phyloP scores from a whole-genome alignment of 257 asterid species.

The Petunia axillaris region DNA sequence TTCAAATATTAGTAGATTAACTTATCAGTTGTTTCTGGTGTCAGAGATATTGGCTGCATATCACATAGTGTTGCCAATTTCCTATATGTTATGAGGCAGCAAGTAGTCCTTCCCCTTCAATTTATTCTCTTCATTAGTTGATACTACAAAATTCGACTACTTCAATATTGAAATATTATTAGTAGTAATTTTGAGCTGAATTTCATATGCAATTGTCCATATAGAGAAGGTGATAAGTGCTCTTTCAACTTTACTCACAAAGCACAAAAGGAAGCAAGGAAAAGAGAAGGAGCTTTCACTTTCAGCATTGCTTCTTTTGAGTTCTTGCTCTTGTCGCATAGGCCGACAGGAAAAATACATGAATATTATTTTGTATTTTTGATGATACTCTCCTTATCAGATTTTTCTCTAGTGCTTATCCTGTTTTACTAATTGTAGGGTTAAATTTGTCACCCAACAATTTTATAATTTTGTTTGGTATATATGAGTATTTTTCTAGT shows the following conservation, averaged over 20 bases:
- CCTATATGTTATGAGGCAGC: not conserved
- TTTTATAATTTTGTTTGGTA: no score
- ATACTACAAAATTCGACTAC: not conserved
- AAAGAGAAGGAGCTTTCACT: not conserved
- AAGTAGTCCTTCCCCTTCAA: no score
- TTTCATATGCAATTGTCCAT: not conserved
- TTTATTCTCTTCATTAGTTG: no score
- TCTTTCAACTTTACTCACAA: not conserved
- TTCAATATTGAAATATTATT: not conserved
- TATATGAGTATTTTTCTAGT: no score
- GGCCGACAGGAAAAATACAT: not conserved
- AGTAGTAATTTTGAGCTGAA: no score
- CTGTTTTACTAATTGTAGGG: no score
- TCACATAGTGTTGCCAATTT: not conserved
- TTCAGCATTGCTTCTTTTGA: not conserved
- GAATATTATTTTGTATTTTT: not conserved
- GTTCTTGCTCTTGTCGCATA: not conserved
- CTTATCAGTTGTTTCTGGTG: not conserved
- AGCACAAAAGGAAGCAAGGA: not conserved
- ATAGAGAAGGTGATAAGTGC: not conserved
- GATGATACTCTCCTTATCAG: not conserved
- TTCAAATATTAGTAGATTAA: slow-evolving; percentile 1
- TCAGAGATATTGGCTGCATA: not conserved
- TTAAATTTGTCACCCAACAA: no score
- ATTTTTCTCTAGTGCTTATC: not conserved